Conservation (phyloP, 169 alveolate genomes). For the Plasmodium gonderi region DNA sequence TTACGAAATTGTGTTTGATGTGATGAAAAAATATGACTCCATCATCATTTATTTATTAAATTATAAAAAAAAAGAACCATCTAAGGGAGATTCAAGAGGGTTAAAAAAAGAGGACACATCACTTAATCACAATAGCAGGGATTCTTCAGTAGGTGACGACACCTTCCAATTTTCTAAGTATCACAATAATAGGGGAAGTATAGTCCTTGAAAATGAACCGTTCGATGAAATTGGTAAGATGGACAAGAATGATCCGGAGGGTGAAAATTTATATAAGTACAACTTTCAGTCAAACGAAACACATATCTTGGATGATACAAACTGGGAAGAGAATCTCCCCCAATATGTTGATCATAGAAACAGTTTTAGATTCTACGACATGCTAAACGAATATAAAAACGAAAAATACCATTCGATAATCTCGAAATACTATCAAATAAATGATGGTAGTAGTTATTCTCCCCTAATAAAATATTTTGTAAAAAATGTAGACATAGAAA, state of each 20-base stretch:
- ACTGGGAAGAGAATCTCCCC: background rate
- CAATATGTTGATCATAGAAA: background rate
- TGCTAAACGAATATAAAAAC: background rate
- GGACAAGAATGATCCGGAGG: background rate
- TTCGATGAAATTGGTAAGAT: background rate
- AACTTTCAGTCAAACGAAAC: background rate
- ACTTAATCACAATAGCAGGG: background rate
- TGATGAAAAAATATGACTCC: slow-evolving; percentile 50
- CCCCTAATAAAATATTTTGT: background rate
- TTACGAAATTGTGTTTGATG: slow-evolving; percentile 61
- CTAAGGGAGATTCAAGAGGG: background rate
- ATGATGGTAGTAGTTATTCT: background rate
- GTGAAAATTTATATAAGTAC: background rate
- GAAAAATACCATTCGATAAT: background rate
- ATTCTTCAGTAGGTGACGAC: background rate
- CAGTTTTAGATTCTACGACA: slow-evolving; percentile 14
- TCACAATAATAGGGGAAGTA: background rate
- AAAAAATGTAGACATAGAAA: slow-evolving; percentile 14
- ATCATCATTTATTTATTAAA: slow-evolving; percentile 48
- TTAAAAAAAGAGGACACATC: background rate
- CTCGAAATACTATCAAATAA: slow-evolving; percentile 30
- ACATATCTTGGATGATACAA: background rate
- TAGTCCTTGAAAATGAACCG: background rate
- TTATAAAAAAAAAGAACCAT: background rate
- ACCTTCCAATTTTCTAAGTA: background rate